Evolutionary conservation across 73 alveolate genomes (phyloP).

Genomic region (Paramecium primaurelia): DNA sequence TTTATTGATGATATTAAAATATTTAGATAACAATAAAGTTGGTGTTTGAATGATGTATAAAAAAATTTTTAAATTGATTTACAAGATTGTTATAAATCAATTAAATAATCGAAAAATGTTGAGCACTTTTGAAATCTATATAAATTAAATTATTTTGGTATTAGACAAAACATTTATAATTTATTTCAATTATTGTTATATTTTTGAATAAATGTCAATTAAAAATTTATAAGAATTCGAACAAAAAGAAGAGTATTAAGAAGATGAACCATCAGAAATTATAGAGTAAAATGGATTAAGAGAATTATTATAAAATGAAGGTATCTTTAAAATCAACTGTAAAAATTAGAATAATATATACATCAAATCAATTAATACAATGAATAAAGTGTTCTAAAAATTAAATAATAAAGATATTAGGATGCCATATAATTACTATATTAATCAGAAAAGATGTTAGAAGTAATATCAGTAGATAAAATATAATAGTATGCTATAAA

Average conservation of each 20-base stretch:
- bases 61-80: not conserved
- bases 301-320: not conserved
- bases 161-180: not conserved
- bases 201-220: not conserved
- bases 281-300: not conserved
- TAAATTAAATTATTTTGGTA: not conserved
- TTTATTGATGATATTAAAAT: not conserved
- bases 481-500: slow-evolving; percentile 22
- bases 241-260: not conserved
- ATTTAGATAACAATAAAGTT: not conserved
- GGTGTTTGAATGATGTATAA: not conserved
- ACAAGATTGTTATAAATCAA: not conserved
- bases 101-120: not conserved
- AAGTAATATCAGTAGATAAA: not conserved
- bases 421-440: slow-evolving; percentile 9
- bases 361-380: not conserved
- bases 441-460: slow-evolving; percentile 48
- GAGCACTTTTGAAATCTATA: not conserved
- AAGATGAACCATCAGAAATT: not conserved
- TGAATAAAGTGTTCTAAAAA: not conserved
- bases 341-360: not conserved
- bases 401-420: not conserved
- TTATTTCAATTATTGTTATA: not conserved
- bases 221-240: not conserved
- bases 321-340: not conserved